phyloP scores from a whole-genome alignment of 352 stramenopile genomes.

The Globisporangium iwayamae region DNA sequence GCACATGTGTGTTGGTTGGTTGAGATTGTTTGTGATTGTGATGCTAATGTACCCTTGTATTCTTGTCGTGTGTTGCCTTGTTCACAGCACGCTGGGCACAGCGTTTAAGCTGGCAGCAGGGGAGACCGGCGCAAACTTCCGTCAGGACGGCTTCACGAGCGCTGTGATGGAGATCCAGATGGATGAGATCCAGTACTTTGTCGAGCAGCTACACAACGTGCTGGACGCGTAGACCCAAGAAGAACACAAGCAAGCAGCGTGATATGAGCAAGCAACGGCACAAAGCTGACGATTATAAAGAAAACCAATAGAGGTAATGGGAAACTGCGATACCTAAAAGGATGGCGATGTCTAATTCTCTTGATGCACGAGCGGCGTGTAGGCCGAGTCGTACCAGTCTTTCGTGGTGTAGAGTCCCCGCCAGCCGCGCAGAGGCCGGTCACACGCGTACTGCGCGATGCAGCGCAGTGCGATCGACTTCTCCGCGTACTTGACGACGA shows the following conservation, averaged over 20 bases:
- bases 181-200: slow-evolving; percentile 94
- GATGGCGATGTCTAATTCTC: slow-evolving; percentile 33
- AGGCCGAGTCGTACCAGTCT: slow-evolving; percentile 85
- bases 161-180: slow-evolving; percentile 95
- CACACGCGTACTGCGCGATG: slow-evolving; percentile 72
- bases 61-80: slow-evolving; percentile 7
- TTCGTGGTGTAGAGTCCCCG: slow-evolving; percentile 76
- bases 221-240: slow-evolving; percentile 61
- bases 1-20: slow-evolving; percentile 16
- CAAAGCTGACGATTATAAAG: not conserved
- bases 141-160: slow-evolving; percentile 95
- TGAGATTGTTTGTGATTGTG: slow-evolving; percentile 5
- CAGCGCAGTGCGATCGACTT: slow-evolving; percentile 65
- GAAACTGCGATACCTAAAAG: not conserved
- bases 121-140: slow-evolving; percentile 90
- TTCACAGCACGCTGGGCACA: slow-evolving; percentile 82
- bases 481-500: slow-evolving; percentile 69
- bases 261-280: not conserved
- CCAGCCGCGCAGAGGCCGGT: slow-evolving; percentile 68
- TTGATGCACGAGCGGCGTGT: slow-evolving; percentile 74
- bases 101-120: slow-evolving; percentile 92
- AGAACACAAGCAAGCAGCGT: not conserved
- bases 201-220: slow-evolving; percentile 94
- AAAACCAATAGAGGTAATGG: not conserved
- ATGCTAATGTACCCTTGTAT: slow-evolving; percentile 12